These are phyloP conservation scores for Mycocentrospora acerina DNA, from an alignment of 2,329 filamentous ascomycete genomes.

Conservation along the genomic window DNA sequence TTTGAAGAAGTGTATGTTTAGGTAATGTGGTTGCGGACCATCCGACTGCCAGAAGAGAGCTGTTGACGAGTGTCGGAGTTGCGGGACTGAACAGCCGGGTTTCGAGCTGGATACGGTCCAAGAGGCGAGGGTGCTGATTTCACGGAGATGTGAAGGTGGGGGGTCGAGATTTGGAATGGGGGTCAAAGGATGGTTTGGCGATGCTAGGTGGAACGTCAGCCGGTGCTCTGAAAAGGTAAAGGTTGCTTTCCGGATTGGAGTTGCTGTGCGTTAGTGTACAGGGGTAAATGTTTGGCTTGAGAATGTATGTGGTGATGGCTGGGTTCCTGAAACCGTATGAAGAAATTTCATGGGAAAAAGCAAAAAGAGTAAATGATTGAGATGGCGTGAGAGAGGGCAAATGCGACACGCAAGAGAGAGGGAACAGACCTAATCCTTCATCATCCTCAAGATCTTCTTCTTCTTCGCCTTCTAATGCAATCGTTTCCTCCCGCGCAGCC, in stretches of 20 bases:
- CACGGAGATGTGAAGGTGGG: slow-evolving; percentile 62
- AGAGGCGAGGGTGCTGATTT: slow-evolving; percentile 80
- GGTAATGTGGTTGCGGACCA: slow-evolving; percentile 77
- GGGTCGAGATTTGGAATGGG: slow-evolving; percentile 24
- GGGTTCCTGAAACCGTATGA: no score
- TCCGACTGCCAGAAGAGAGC: slow-evolving; percentile 83
- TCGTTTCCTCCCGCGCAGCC: slow-evolving; percentile 25
- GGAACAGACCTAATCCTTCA: slow-evolving; percentile 23
- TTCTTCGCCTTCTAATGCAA: slow-evolving; percentile 45
- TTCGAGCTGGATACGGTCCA: slow-evolving; percentile 83
- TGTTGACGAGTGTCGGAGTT: slow-evolving; percentile 72
- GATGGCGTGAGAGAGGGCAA: slow-evolving; percentile 2
- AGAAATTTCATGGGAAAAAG: no score
- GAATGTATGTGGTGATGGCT: no score
- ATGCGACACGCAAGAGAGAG: background rate
- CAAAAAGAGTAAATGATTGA: no score
- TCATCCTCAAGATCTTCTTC: slow-evolving; percentile 57
- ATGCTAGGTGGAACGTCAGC: slow-evolving; percentile 13
- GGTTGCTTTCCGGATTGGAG: no score
- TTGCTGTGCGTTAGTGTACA: no score
- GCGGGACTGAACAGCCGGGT: slow-evolving; percentile 75
- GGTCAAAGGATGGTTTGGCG: slow-evolving; percentile 14
- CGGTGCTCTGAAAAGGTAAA: background rate
- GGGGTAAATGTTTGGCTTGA: no score
- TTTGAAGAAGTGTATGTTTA: slow-evolving; percentile 85